Evolutionary conservation across 768 basidiomycete genomes (phyloP), one percentile per base, ranked within the genome.

Genomic region (Crassisporium funariophilum): DNA sequence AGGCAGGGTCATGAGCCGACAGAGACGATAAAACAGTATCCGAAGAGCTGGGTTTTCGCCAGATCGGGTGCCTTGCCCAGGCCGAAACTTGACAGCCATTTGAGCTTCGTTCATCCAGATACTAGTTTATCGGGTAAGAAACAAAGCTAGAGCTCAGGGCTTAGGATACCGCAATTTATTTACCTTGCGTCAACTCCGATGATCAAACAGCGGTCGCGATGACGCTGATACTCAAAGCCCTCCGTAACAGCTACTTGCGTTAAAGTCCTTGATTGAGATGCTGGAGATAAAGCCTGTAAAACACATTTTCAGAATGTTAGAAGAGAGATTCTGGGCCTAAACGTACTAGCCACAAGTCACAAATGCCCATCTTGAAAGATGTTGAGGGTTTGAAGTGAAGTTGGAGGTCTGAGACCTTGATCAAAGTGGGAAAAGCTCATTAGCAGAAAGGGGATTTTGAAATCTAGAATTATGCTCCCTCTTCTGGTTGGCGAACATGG

Each of bases 1-100:
- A 0, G 72, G 72, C 20, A 73, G 59, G 19, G 65, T 48, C 4
- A 74, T 50, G 10, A 77, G 61, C 0, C 62, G 58, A 15, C 66
- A 63, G 29, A 74, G 63, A 29, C 71, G 71, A 56, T 66, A 68
- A 50, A 73, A 77, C 5, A 79, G 65, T 0, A 66, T 67, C 2
- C 68, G 56, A 11, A 77, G 61, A 53, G 69, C 67, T 1, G 74
- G 73, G 47, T 74, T 75, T 46, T 74, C 67, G 16, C 56, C 61
- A 19, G 19, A 36, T 23, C 46, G 53, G 21, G 57, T 55, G 13
- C 54, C 46, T 34, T 46, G 50, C 12, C 42, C 27, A 23, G 34
- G 41, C 13, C 38, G 10, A n/a, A n/a, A 36, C 6, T 25, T 16
- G 15, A 46, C 37, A 1, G 49, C 50, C 2, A 46, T 37, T n/a